Conservation (phyloP, 306 rosid species). For the Trifolium repens region DNA sequence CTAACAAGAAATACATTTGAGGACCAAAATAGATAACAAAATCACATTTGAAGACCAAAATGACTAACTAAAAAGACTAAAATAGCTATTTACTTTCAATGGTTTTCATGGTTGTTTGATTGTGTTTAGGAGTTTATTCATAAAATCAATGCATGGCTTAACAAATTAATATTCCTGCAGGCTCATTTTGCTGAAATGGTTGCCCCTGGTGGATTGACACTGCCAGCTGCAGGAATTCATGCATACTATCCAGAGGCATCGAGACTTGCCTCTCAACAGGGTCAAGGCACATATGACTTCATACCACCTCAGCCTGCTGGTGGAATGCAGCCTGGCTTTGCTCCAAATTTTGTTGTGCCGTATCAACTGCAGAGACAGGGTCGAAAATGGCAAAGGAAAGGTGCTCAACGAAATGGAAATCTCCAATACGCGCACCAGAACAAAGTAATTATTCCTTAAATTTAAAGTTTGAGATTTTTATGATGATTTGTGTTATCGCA, state of each 20-base stretch:
- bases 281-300: conserved; percentile 76
- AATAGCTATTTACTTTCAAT: neutral
- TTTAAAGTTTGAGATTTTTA: neutral
- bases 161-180: conserved; percentile 43
- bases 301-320: conserved; percentile 76
- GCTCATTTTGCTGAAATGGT: conserved; percentile 75
- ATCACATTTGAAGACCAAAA: too few species aligned
- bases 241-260: conserved; percentile 74
- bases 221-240: conserved; percentile 64
- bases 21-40: too few species aligned
- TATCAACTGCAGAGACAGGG: conserved; percentile 76
- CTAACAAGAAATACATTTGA: too few species aligned
- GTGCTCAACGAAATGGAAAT: conserved; percentile 67
- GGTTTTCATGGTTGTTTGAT: conserved; percentile 13
- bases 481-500: neutral
- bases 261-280: conserved; percentile 76
- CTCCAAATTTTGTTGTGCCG: conserved; percentile 74
- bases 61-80: too few species aligned
- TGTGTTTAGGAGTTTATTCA: neutral
- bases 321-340: conserved; percentile 76
- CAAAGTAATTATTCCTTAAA: conserved; percentile 52
- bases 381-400: conserved; percentile 72
- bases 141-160: neutral
- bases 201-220: conserved; percentile 58
- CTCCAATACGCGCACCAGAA: conserved; percentile 61